phyloP scores from a whole-genome alignment of 805 yeast genomes.

The Lachancea quebecensis region DNA sequence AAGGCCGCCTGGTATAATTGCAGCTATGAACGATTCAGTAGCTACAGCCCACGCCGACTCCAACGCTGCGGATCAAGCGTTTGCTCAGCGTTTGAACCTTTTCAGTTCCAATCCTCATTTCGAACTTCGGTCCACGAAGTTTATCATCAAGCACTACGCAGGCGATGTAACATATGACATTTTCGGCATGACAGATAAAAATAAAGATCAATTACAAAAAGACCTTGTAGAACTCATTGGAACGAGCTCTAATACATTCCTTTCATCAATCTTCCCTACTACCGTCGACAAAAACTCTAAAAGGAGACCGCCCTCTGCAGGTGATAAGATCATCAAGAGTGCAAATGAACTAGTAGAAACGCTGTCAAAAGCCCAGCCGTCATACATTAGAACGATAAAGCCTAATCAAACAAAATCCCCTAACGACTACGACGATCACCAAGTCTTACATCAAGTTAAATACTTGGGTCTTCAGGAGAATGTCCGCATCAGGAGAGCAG shows the following conservation, averaged over 20 bases:
- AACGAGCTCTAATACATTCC: constrained; percentile 62
- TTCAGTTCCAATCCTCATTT: constrained; percentile 79
- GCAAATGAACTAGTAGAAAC: constrained; percentile 90
- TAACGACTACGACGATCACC: constrained; percentile 77
- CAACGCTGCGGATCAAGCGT: constrained; percentile 91
- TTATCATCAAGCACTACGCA: constrained; percentile 91
- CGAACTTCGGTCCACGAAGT: constrained; percentile 80
- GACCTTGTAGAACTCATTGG: constrained; percentile 76
- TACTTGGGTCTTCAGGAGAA: constrained; percentile 94
- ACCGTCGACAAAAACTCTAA: constrained; percentile 59
- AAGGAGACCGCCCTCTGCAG: constrained; percentile 90
- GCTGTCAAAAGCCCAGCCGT: constrained; percentile 83
- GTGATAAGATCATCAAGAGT: constrained; percentile 86
- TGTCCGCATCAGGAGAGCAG: constrained; percentile 96
- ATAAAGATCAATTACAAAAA: constrained; percentile 87
- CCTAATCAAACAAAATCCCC: constrained; percentile 94
- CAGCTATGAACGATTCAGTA: constrained; percentile 92
- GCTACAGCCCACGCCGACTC: constrained; percentile 99
- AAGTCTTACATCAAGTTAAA: constrained; percentile 91
- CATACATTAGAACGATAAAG: constrained; percentile 94
- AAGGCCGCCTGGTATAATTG: constrained; percentile 94
- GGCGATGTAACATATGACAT: constrained; percentile 96
- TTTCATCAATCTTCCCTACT: constrained; percentile 54
- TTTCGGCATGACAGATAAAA: constrained; percentile 88
- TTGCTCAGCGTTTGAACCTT: constrained; percentile 83